phyloP scores from a whole-genome alignment of 805 yeast genomes.

The Metschnikowia corniflorae region DNA sequence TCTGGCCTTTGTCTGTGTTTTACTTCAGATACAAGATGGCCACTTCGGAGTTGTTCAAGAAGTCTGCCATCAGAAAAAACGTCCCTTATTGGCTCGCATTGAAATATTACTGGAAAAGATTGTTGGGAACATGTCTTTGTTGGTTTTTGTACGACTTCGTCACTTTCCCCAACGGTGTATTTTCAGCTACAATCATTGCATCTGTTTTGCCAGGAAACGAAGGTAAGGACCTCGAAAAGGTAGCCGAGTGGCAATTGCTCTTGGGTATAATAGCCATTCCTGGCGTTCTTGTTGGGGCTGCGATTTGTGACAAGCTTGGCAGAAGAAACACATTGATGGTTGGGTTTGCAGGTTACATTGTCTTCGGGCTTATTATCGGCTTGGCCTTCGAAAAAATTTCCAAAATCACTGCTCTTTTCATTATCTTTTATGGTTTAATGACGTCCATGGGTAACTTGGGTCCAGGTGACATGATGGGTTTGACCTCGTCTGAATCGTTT shows the following conservation, averaged over 20 bases:
- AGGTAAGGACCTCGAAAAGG: slow-evolving; percentile 43
- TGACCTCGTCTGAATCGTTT: slow-evolving; percentile 59
- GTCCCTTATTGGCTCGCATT: slow-evolving; percentile 54
- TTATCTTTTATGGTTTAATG: slow-evolving; percentile 71
- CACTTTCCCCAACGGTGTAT: slow-evolving; percentile 75
- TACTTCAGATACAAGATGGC: slow-evolving; percentile 70
- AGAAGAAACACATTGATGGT: slow-evolving; percentile 67
- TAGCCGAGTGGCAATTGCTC: slow-evolving; percentile 72
- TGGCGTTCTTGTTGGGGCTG: slow-evolving; percentile 70
- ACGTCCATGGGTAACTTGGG: slow-evolving; percentile 70
- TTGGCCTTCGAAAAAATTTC: slow-evolving; percentile 54
- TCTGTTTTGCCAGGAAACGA: slow-evolving; percentile 38
- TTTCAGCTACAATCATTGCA: slow-evolving; percentile 58
- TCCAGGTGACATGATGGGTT: slow-evolving; percentile 75
- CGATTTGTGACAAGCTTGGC: slow-evolving; percentile 59
- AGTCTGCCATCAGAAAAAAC: slow-evolving; percentile 54
- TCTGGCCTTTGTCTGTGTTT: slow-evolving; percentile 70
- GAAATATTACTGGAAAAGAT: slow-evolving; percentile 63
- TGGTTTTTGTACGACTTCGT: slow-evolving; percentile 84
- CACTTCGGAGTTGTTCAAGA: slow-evolving; percentile 59
- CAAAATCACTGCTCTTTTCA: slow-evolving; percentile 59
- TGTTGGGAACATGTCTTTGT: slow-evolving; percentile 67
- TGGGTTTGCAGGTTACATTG: slow-evolving; percentile 69
- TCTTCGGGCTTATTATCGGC: slow-evolving; percentile 70
- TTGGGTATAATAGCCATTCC: slow-evolving; percentile 66